A percentile compares a stretch with the other conserved stretches of the same genome.
Conservation (phyloP, 129 eudicot species). For the Flaveria robusta region DNA sequence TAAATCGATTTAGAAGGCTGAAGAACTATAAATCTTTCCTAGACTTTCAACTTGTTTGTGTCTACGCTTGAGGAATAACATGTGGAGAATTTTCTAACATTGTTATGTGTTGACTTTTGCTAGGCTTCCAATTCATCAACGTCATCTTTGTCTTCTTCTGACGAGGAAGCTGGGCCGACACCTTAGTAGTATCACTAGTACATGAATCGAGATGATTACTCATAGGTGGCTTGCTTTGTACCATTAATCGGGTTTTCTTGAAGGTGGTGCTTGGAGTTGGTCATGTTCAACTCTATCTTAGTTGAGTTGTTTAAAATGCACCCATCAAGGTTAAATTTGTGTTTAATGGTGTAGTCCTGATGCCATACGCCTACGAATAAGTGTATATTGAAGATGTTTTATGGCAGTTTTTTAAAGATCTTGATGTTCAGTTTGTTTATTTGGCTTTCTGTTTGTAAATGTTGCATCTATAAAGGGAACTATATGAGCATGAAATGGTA, state of each 20-base stretch:
- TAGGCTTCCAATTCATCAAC: constrained; percentile 41
- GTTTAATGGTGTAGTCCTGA: neutral
- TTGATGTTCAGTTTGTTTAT: constrained; percentile 24
- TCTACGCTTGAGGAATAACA: neutral
- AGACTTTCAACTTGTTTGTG: neutral
- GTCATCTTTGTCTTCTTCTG: constrained; percentile 41
- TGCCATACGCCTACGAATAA: neutral
- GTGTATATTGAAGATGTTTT: constrained; percentile 27
- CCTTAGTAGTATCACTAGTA: constrained; percentile 38
- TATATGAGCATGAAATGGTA: neutral
- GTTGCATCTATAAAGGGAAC: neutral
- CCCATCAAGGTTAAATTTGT: constrained; percentile 17
- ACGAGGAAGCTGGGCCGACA: constrained; percentile 51
- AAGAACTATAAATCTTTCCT: neutral
- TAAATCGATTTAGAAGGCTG: neutral
- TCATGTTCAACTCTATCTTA: constrained; percentile 1
- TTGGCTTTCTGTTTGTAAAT: constrained; percentile 24
- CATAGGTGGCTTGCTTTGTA: neutral
- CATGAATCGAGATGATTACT: constrained; percentile 27
- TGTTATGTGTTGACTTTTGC: constrained; percentile 1
- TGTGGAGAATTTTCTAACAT: neutral
- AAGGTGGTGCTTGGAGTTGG: constrained; percentile 35
- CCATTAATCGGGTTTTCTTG: constrained; percentile 26
- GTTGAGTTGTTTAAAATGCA: constrained; percentile 18
- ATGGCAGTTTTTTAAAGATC: neutral